Evolutionary conservation across 2,329 filamentous ascomycete species (phyloP), one percentile per base, ranked within the genome.

Genomic region (Trichophyton benhamiae): DNA sequence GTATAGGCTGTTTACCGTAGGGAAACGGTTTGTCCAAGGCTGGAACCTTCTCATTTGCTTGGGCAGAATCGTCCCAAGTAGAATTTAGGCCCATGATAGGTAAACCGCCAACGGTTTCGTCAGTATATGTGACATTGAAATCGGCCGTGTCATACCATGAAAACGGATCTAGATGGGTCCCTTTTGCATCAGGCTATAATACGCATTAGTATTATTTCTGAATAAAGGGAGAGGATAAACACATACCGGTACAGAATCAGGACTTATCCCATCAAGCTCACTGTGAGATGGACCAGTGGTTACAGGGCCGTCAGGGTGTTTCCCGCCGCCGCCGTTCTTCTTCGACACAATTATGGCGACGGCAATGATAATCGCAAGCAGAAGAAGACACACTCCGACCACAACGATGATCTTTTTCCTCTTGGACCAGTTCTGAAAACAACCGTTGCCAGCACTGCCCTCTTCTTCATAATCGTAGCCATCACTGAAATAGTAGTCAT

Each of bases 61-160:
- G 79, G 1, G 83, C 79, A 25, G 86, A 88, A 74, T 99, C 91
- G 71, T 97, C 87, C 89, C 90, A 99, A 0, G 83, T 80, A 0
- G 84, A 85, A 70, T 88, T 87, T 25, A 99, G 80, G 0, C 94
- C 94, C 85, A 97, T 97, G 63, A 97, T 74, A 0, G 90, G 87
- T n/a, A 99, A 80, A 2, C 87, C 88, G 20, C 94, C 94, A 0
- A 97, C 87, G 13, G 85, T 91, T 58, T 84, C 82, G 63, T 87
- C 84, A 0, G 94, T 99, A 72, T 95, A 99, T 0, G 94, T 97
- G 64, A 92, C 82, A 71, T 99, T 99, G 78, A 97, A 96, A 69
- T 91, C 90, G 0, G 80, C 82, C 0, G 91, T 96, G 67, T 95
- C 87, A 66, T 88, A 87, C 94, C 94, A 99, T 1, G 87, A 85